Evolutionary conservation across 805 yeast species (phyloP), one percentile per base, ranked within the genome.

Genomic region (Metschnikowia arizonensis): DNA sequence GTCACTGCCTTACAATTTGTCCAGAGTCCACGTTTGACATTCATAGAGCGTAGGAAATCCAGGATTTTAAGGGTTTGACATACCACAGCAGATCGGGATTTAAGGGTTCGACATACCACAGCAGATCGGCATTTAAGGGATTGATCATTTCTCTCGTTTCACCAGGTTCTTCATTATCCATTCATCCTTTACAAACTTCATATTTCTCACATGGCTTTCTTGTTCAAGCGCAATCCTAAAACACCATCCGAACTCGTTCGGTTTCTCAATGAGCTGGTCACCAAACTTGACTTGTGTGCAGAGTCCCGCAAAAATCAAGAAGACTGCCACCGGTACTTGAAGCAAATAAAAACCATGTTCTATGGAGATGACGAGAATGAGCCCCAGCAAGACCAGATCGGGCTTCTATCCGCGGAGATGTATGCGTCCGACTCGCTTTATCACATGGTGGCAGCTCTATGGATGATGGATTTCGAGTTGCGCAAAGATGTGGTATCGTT

Each of bases 161-260:
- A n/a, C 23, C 23, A 21, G 6, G 23, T 21, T 21, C 23, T n/a
- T n/a, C n/a, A n/a, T n/a, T n/a, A n/a, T n/a, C n/a, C n/a, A n/a
- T n/a, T n/a, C n/a, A n/a, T n/a, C n/a, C n/a, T n/a, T n/a, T n/a
- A n/a, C n/a, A n/a, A n/a, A n/a, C n/a, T n/a, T n/a, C n/a, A n/a
- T n/a, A n/a, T n/a, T n/a, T n/a, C n/a, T n/a, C n/a, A n/a, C 1
- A 32, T 32, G 97, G 85, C 97, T 10, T 91, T 91, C 58, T 72
- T 93, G 56, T 91, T 93, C 75, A 86, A 88, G 53, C 77, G 96
- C 59, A 87, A 83, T 59, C 96, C 95, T 8, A 89, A 88, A 63
- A 82, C 96, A 1, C 95, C 97, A 2, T 78, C 78, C 15, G 99
- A 91, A 58, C 76, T 89, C 47, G 84, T 88, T 3, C 76, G 87